phyloP scores from a whole-genome alignment of 2,329 filamentous ascomycete species.

The Phaeosphaeriaceae sp. region DNA sequence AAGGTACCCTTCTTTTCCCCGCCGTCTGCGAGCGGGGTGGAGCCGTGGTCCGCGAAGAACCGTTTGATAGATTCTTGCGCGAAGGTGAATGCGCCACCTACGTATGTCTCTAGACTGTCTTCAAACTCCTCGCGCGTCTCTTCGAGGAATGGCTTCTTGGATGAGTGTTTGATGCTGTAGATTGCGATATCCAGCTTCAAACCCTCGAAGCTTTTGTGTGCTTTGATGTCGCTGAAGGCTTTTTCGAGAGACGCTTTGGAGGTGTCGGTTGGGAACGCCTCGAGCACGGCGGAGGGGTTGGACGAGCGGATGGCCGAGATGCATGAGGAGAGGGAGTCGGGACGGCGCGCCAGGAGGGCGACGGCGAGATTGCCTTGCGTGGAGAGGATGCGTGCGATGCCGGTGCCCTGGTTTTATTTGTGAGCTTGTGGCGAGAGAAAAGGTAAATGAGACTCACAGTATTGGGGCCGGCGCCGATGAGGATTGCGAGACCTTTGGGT shows the following conservation, averaged over 20 bases:
- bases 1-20: conserved; percentile 64
- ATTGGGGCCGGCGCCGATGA: conserved; percentile 44
- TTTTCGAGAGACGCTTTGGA: conserved; percentile 55
- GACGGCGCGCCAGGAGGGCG: conserved; percentile 61
- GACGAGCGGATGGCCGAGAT: conserved; percentile 52
- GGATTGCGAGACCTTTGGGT: conserved; percentile 41
- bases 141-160: conserved; percentile 63
- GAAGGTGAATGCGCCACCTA: conserved; percentile 65
- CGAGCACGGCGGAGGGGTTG: conserved; percentile 55
- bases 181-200: conserved; percentile 63
- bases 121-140: conserved; percentile 58
- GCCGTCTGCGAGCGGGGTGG: conserved; percentile 55
- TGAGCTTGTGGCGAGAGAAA: background rate
- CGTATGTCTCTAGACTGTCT: conserved; percentile 60
- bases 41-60: conserved; percentile 62
- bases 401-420: conserved; percentile 53
- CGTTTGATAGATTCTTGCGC: conserved; percentile 61
- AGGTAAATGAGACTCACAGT: conserved; percentile 25
- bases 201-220: conserved; percentile 56
- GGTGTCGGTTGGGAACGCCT: conserved; percentile 63
- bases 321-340: conserved; percentile 55
- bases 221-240: conserved; percentile 60
- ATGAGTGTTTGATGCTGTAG: conserved; percentile 64
- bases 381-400: conserved; percentile 65
- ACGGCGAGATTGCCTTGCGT: conserved; percentile 64